Base-by-base conservation (phyloP, 768 basidiomycete genomes). In the Paxillus ammoniavirescens region DNA sequence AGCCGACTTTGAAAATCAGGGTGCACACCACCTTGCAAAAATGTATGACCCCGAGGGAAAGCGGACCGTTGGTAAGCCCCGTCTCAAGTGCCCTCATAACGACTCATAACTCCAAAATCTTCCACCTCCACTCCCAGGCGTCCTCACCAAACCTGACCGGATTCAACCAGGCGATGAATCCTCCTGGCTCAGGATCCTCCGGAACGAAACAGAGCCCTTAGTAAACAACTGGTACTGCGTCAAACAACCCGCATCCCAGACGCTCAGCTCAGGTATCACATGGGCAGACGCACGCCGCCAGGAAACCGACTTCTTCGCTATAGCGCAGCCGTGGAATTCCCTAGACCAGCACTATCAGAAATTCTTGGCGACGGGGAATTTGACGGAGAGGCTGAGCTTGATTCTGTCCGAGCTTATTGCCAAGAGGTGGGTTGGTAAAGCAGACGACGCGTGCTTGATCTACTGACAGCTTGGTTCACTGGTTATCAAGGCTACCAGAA, bases 1-100 rank as follows among this genome's bases (percentile, higher is more conserved):
- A 89, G 87, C 84, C 42, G 86, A 89, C 55, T 86, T 84, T 35
- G 83, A 87, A 59, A 89, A 86, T 50, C 87, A 89, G 65, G 82
- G 81, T 0, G 86, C 86, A 0, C 80, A 83, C 53, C 70, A 76
- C 10, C 69, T 88, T 0, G 80, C 84, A 0, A 81, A 81, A 58
- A 50, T 67, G 10, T 66, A 76, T 49, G 86, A 87, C 57, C 79
- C 82, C 0, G 66, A 77, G 2, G 85, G 86, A 0, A 75, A 75
- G 41, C 74, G 85, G 1, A 89, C 86, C 0, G 82, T 88, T 18
- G 86, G 87, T 86, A 57, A 12, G 74, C 61, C 18, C 3, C 30
- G 13, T 38, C 6, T n/a, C 9, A 17, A 30, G 2, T 17, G 8
- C 2, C 17, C 45, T 28, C 13, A 0, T 9, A 40, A n/a, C 15